These are phyloP conservation scores for Inga oerstediana DNA, from an alignment of 306 rosid species.

Conservation along the genomic window DNA sequence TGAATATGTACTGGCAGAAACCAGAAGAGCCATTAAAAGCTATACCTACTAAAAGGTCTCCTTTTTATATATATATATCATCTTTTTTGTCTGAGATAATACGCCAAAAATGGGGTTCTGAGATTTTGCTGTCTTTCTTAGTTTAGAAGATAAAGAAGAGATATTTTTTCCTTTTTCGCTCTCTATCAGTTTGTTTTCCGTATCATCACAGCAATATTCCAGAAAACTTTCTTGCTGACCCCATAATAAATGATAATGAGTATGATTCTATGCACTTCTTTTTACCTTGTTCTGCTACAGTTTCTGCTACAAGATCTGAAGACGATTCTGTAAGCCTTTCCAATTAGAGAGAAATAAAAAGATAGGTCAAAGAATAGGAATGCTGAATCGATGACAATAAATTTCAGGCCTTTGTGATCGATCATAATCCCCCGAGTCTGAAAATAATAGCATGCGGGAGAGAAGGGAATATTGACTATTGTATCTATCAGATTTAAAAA, in stretches of 20 bases:
- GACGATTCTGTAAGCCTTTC: slow-evolving; percentile 38
- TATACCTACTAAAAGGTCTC: slow-evolving; percentile 42
- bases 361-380: slow-evolving; percentile 40
- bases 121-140: slow-evolving; percentile 41
- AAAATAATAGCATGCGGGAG: slow-evolving; percentile 14
- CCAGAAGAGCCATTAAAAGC: slow-evolving; percentile 41
- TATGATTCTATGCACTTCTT: slow-evolving; percentile 36
- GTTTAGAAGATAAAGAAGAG: slow-evolving; percentile 38
- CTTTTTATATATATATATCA: slow-evolving; percentile 35
- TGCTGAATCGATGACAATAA: slow-evolving; percentile 33
- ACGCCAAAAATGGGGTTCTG: slow-evolving; percentile 40
- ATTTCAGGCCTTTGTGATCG: slow-evolving; percentile 32
- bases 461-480: not conserved
- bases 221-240: slow-evolving; percentile 39
- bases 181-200: slow-evolving; percentile 39
- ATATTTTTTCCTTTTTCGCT: slow-evolving; percentile 17
- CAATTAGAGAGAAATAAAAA: slow-evolving; percentile 36
- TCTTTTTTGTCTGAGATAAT: slow-evolving; percentile 52
- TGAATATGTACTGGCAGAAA: slow-evolving; percentile 24
- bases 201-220: slow-evolving; percentile 48
- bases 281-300: slow-evolving; percentile 36
- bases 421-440: slow-evolving; percentile 6
- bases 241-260: slow-evolving; percentile 27
- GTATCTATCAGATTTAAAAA: slow-evolving; percentile 19
- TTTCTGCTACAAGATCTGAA: slow-evolving; percentile 48